A percentile compares a stretch with the other conserved stretches of the same genome.
These are phyloP conservation scores for Coniochaeta pulveracea DNA, from an alignment of 2,329 filamentous ascomycete species.

Conservation along the genomic window DNA sequence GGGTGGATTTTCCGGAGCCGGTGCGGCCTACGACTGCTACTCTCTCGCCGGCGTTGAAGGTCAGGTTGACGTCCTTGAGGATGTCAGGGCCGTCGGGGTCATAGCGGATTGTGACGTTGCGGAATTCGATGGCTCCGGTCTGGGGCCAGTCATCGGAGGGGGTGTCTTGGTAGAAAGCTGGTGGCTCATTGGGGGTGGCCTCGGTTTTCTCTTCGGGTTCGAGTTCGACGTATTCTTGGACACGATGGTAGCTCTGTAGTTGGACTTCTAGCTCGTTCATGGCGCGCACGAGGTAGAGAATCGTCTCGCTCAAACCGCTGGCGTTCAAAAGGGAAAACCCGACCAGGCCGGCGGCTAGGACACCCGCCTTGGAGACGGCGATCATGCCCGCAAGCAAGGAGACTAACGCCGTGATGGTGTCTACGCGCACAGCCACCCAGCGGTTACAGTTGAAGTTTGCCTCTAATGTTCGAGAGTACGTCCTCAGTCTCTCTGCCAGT, in stretches of 20 bases:
- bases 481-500: constrained; percentile 36
- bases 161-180: constrained; percentile 5
- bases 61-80: constrained; percentile 15
- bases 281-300: constrained; percentile 36
- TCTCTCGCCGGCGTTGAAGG: constrained; percentile 40
- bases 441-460: constrained; percentile 44
- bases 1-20: constrained; percentile 55
- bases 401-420: constrained; percentile 41
- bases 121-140: constrained; percentile 16
- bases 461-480: constrained; percentile 34
- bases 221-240: constrained; percentile 18
- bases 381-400: constrained; percentile 39
- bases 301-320: constrained; percentile 39
- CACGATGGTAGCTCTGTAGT: constrained; percentile 33
- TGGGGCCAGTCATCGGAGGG: constrained; percentile 16
- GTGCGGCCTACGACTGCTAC: constrained; percentile 58
- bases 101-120: constrained; percentile 16
- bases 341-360: constrained; percentile 38
- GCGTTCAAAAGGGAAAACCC: constrained; percentile 46
- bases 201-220: constrained; percentile 14
- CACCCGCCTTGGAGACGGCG: constrained; percentile 33
- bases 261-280: constrained; percentile 48
- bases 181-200: too few species aligned
- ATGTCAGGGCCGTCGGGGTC: constrained; percentile 16
- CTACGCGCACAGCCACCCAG: constrained; percentile 43